phyloP scores from a whole-genome alignment of 768 basidiomycete genomes.

The Termitomyces sp. region DNA sequence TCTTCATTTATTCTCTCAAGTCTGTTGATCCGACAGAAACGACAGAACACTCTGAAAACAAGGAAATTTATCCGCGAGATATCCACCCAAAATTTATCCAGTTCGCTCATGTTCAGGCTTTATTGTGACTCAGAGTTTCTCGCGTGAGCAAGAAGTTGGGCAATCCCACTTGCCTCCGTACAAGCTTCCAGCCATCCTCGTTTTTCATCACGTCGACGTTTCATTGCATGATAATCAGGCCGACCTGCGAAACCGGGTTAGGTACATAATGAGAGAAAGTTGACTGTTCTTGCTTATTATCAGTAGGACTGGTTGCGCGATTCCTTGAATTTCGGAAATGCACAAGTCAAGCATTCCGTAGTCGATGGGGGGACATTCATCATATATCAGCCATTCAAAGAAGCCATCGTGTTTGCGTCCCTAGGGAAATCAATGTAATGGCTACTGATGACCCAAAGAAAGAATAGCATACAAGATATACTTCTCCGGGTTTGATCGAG shows the following conservation, averaged over 20 bases:
- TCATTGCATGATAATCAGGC: background rate
- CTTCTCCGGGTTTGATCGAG: background rate
- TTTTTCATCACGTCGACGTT: background rate
- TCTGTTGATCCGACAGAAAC: too few species aligned
- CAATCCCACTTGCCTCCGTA: too few species aligned
- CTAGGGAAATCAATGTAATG: background rate
- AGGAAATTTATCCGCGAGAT: too few species aligned
- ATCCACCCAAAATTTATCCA: too few species aligned
- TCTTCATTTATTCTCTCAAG: too few species aligned
- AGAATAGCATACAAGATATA: background rate
- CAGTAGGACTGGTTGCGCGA: background rate
- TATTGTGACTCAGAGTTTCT: too few species aligned
- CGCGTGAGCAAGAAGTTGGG: too few species aligned
- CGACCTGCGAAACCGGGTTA: background rate
- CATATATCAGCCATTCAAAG: background rate
- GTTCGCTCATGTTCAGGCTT: too few species aligned
- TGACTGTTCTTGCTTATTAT: background rate
- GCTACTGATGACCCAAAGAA: too few species aligned
- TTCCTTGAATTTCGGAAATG: background rate
- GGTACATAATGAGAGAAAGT: background rate
- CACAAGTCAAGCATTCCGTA: background rate
- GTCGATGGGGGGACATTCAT: background rate
- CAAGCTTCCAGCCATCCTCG: too few species aligned
- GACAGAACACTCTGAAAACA: too few species aligned
- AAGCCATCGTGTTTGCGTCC: background rate